Evolutionary conservation across 805 yeast genomes (phyloP), one percentile per base, ranked within the genome.

Genomic region (Candida ulmi): DNA sequence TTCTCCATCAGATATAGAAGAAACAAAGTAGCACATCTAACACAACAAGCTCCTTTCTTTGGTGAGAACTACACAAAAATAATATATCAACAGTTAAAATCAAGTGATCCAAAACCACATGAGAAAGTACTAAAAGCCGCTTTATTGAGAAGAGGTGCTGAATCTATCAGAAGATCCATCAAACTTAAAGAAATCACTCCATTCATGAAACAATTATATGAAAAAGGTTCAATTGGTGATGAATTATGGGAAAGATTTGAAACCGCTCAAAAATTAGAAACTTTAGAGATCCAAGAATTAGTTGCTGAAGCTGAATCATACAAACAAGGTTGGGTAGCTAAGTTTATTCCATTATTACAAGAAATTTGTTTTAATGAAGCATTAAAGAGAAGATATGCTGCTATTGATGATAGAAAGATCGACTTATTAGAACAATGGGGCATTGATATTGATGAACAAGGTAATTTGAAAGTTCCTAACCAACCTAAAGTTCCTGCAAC

Each of bases 361-460:
- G 97, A 93, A 58, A 82, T 91, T 37, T 87, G 95, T 46, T 85
- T 88, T 62, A 93, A 91, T 58, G 91, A 85, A 63, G 96, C 96
- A 1, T 68, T 91, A 38, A 76, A 91, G 62, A 79, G 93, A 68
- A 81, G 97, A 55, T 65, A 64, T 38, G 46, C 50, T 8, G 61
- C 71, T 4, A 62, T 66, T 24, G 59, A 59, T 5, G 62, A 60
- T 27, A 67, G 78, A 51, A 69, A 63, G 41, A 48, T 55, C 12
- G 47, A 50, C 6, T 42, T 65, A 17, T 42, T 59, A 37, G 53
- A 53, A 6, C 52, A 57, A 36, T 65, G 68, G 66, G 68, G 62
- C 0, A 43, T 55, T 21, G 33, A 30, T 8, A 42, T 47, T 25
- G 37, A 40, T 19, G 32, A 35, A 4, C 48, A 48, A 17, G 55